Percentiles rank a stretch among this genome's conserved stretches.
phyloP scores from a whole-genome alignment of 2,329 filamentous ascomycete genomes.

The Dothistroma pini region DNA sequence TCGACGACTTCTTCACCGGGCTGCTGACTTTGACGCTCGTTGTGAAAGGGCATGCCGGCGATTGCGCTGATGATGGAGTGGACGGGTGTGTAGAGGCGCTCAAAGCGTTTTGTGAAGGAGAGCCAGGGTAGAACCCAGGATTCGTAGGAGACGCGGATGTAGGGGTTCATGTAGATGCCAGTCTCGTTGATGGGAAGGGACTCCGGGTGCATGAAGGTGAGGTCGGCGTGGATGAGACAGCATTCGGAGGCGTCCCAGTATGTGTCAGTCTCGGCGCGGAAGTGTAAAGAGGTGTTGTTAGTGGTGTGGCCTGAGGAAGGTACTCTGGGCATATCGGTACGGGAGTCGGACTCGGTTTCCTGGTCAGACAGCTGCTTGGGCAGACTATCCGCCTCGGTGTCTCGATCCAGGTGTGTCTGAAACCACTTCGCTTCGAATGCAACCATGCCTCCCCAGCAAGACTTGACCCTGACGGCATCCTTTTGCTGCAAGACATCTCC shows the following conservation, averaged over 20 bases:
- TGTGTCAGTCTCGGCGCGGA: slow-evolving; percentile 41
- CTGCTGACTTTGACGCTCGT: slow-evolving; percentile 58
- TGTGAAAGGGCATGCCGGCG: slow-evolving; percentile 55
- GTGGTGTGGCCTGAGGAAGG: background rate
- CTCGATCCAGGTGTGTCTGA: slow-evolving; percentile 36
- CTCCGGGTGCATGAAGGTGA: slow-evolving; percentile 31
- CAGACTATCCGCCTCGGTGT: background rate
- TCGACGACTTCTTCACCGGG: slow-evolving; percentile 55
- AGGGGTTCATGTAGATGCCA: slow-evolving; percentile 71
- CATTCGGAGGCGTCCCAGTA: slow-evolving; percentile 50
- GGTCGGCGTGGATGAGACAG: slow-evolving; percentile 47
- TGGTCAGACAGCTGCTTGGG: background rate
- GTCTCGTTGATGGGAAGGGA: slow-evolving; percentile 39
- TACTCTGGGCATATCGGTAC: background rate
- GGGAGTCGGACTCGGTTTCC: background rate
- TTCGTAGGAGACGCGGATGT: slow-evolving; percentile 67
- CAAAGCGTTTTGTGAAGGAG: slow-evolving; percentile 58
- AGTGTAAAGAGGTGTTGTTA: slow-evolving; percentile 33
- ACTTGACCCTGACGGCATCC: slow-evolving; percentile 65
- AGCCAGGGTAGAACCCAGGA: slow-evolving; percentile 56
- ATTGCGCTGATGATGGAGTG: slow-evolving; percentile 56
- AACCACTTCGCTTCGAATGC: slow-evolving; percentile 61
- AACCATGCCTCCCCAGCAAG: slow-evolving; percentile 76
- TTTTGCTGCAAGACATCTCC: slow-evolving; percentile 59
- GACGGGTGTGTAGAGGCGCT: slow-evolving; percentile 58